Base-by-base conservation (phyloP, 2,329 filamentous ascomycete species). In the Penicillium sp. region DNA sequence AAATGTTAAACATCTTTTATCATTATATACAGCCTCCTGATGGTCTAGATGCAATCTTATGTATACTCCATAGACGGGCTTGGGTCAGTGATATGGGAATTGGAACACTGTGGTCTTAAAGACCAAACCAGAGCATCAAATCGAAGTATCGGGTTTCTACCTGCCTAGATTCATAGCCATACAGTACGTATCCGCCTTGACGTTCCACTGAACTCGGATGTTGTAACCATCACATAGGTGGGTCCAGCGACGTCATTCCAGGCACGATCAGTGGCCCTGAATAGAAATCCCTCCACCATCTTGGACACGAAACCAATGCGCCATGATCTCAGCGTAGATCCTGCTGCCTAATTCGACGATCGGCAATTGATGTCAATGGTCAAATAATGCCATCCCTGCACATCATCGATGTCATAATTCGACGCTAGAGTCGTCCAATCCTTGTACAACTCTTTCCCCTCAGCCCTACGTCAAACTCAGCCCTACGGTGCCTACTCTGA, bases 381-480 rank as follows among this genome's bases (percentile, higher is more conserved):
- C 46, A 7, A 33, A 26, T 26, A 27, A 31, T 19, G 4, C 33
- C 33, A 37, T 35, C 13, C 16, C 3, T 33, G 26, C 37, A 31
- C 33, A n/a, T 13, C 4, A 48, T 39, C 57, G 52, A 60, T 60
- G 60, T 57, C 54, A 63, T 61, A 58, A 6, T 48, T 49, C 33
- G 11, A 27, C 42, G 46, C 39, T 46, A 37, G 37, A 37, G 10
- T 21, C 24, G 16, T 21, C 44, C 29, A 27, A 37, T 50, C 26
- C 39, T 24, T 39, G 33, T 22, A n/a, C 29, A 19, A 22, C 35
- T 9, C 27, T 35, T 31, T 44, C 26, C 26, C 44, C 51, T 59
- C 63, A 64, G 62, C 60, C 60, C 63, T 65, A 61, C 56, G 51
- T 61, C 56, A 53, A 56, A n/a, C 43, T 62, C 62, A 65, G 63